Base-by-base conservation (phyloP, 208 protist species). In the Wallacemonas sp. region DNA sequence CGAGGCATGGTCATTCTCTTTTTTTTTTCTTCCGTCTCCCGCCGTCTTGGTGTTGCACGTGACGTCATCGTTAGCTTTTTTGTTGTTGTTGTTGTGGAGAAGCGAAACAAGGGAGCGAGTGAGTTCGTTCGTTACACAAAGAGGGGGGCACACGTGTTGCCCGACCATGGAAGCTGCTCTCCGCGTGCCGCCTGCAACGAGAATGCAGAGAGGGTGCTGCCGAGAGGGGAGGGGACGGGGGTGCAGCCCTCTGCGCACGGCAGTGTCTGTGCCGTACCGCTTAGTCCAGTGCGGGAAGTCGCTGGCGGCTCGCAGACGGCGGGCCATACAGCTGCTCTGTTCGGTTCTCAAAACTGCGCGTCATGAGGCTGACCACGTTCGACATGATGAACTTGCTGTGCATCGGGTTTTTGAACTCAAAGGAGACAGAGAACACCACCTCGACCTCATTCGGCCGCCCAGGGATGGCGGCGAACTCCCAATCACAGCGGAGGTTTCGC, bases 331-430 rank as follows among this genome's bases (percentile, higher is more conserved):
- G 42, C 9, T 26, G 63, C 63, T 93, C 87, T 41, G 83, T 90
- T 32, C 74, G 83, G 17, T 78, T 74, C 76, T 93, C 87, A 48
- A 93, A 93, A 60, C 87, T 87, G 38, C 67, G 65, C 38, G 83
- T 93, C 87, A 93, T 93, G 55, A 93, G 62, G 15, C 74, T 65
- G 8, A 93, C 87, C 3, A 93, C 70, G 38, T 93, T 87, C 17
- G 72, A 78, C 81, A 88, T 89, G 61, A 93, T 86, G 48, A 94
- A 61, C 42, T 79, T 74, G 36, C 76, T 72, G 63, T 94, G 74
- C 55, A 92, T 61, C 9, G 85, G 82, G 61, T 91, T 89, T 44
- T 75, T 79, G 60, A 94, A 92, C 62, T 87, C 81, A 46, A 94
- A 92, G 1, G 81, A 76, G 9, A 94, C 81, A 12, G 63, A 48